Base-by-base conservation (phyloP, 495 filamentous ascomycete species). In the Annulohypoxylon maeteangense region DNA sequence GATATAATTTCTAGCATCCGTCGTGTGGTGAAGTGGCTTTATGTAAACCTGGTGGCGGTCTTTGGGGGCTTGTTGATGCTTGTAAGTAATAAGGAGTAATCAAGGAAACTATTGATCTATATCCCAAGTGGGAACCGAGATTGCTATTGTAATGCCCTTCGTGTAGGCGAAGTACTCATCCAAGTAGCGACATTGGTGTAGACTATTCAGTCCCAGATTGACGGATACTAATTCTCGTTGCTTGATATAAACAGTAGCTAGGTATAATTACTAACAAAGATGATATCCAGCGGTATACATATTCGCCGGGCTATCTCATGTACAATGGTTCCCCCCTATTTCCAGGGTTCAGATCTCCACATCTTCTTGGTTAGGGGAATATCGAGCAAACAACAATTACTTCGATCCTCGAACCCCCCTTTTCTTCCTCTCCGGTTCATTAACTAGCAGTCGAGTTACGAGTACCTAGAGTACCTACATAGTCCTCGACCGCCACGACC, bases 221-320 rank as follows among this genome's bases (percentile, higher is more conserved):
- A 22, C 36, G 14, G 20, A 29, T 22, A 14, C 14, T 14, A 7
- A 48, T 6, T 47, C 14, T 20, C 16, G 20, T 34, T 45, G 16
- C 10, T 4, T 22, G 29, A 32, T 48, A 34, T 47, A 42, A 57
- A 29, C 7, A 38, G 16, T 45, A 65, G 36, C 25, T 66, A 58
- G 27, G 53, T 65, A 48, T 65, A 66, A 65, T 47, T 54, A 65
- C 29, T 65, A 70, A 31, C 0, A 60, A 54, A 18, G 25, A 48
- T 56, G 40, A 65, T 65, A 65, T 70, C 56, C 29, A 61, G 48
- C 62, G 55, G 62, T 70, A 70, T 70, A 70, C 67, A 65, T 16
- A 57, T 34, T 16, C 56, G 22, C 16, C n/a, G 53, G 53, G 20
- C 22, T 29, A 63, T 51, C 50, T 36, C 50, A 27, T 32, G 42